These are phyloP conservation scores for Mimosa pudica DNA, from an alignment of 306 rosid genomes.

Conservation along the genomic window DNA sequence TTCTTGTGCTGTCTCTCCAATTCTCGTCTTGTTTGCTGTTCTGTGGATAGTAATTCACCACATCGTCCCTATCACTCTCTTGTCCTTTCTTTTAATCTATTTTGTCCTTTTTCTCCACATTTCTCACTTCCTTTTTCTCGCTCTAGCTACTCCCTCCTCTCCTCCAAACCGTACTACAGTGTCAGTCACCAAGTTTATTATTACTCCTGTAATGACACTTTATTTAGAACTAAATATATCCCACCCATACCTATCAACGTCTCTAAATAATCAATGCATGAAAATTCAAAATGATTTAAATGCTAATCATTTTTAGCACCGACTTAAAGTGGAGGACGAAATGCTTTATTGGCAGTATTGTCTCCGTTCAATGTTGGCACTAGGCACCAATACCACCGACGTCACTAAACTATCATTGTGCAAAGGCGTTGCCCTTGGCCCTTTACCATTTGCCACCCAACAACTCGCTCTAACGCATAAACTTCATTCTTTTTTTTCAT, in stretches of 20 bases:
- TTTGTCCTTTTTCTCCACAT: neutral
- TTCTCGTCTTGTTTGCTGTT: neutral
- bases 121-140: no score
- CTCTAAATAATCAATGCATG: no score
- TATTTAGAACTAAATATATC: no score
- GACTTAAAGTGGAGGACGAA: neutral
- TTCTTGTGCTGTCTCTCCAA: neutral
- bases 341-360: neutral
- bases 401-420: neutral
- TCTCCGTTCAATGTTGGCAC: neutral
- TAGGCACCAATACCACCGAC: neutral
- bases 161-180: no score
- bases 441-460: neutral
- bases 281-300: no score
- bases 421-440: neutral
- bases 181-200: no score
- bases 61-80: neutral
- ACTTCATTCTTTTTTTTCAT: neutral
- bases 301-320: neutral
- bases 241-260: no score
- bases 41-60: slow-evolving; percentile 30
- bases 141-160: no score
- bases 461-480: neutral
- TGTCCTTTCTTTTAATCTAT: no score
- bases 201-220: no score